These are phyloP conservation scores for Rosa hybrid DNA, from an alignment of 331 rosid species.

Conservation along the genomic window DNA sequence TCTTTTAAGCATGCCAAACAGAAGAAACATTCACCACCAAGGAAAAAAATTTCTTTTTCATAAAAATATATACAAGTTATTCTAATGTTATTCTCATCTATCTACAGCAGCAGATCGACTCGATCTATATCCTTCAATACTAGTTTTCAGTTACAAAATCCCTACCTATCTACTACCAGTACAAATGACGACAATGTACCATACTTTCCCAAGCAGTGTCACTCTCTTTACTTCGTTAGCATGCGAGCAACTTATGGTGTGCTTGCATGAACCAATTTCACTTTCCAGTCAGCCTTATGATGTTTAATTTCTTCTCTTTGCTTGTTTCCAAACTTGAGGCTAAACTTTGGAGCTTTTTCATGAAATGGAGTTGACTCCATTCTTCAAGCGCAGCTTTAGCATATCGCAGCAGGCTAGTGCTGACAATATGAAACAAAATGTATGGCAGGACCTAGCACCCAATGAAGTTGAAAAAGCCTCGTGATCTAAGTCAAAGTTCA, in stretches of 20 bases:
- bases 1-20: not conserved
- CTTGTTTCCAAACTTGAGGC: not conserved
- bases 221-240: not conserved
- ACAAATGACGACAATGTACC: not conserved
- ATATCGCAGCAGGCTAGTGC: conserved; percentile 4
- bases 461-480: not conserved
- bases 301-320: not conserved
- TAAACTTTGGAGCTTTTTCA: not conserved
- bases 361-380: not conserved
- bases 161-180: not conserved
- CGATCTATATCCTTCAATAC: not conserved
- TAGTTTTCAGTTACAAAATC: not conserved
- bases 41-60: not conserved
- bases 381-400: conserved; percentile 8
- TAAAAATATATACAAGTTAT: not conserved
- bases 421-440: not conserved
- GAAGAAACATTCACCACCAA: not conserved
- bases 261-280: not conserved
- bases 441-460: not conserved
- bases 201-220: not conserved
- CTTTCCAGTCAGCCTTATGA: not conserved
- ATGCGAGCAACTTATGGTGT: not conserved
- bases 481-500: not conserved
- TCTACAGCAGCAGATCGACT: conserved; percentile 9
- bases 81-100: not conserved